Evolutionary conservation across 441 rosid species (phyloP).

Genomic region (Aleurites moluccanus): DNA sequence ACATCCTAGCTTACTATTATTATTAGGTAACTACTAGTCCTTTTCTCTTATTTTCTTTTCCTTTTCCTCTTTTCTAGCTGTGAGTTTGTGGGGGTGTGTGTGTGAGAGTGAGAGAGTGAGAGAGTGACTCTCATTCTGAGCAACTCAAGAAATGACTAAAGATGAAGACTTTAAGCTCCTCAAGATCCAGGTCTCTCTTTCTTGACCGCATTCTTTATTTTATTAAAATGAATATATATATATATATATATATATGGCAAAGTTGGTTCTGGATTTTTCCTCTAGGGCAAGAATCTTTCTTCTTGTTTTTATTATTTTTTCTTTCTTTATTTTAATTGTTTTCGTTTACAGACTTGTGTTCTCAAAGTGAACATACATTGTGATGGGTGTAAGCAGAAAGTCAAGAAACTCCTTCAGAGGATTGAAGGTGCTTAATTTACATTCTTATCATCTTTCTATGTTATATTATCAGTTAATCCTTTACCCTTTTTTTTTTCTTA

Average conservation of each 20-base stretch:
- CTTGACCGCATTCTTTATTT: conserved; percentile 21
- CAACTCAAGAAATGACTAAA: conserved; percentile 59
- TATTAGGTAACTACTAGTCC: neutral
- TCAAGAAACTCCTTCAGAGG: conserved; percentile 80
- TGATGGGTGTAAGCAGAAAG: conserved; percentile 86
- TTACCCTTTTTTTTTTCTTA: conserved; percentile 12
- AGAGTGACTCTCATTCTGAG: conserved; percentile 22
- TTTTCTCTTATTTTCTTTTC: neutral
- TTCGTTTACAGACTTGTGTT: conserved; percentile 52
- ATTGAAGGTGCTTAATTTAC: conserved; percentile 60
- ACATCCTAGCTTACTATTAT: neutral
- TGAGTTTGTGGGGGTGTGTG: neutral
- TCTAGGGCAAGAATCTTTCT: conserved; percentile 14
- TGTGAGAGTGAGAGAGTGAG: neutral
- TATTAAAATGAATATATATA: neutral
- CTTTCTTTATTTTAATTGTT: neutral
- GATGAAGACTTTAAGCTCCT: conserved; percentile 83
- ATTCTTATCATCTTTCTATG: neutral
- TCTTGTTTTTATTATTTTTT: conserved; percentile 24
- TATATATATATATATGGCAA: neutral
- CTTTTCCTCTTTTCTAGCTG: conserved; percentile 22
- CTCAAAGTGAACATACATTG: conserved; percentile 85
- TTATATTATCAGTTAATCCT: neutral
- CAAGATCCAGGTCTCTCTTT: conserved; percentile 66
- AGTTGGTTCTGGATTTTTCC: conserved; percentile 19